A percentile compares a stretch with the other conserved stretches of the same genome.
These are phyloP conservation scores for Mortierella sp. DNA, from an alignment of 371 early-diverging fungal species.

Conservation along the genomic window DNA sequence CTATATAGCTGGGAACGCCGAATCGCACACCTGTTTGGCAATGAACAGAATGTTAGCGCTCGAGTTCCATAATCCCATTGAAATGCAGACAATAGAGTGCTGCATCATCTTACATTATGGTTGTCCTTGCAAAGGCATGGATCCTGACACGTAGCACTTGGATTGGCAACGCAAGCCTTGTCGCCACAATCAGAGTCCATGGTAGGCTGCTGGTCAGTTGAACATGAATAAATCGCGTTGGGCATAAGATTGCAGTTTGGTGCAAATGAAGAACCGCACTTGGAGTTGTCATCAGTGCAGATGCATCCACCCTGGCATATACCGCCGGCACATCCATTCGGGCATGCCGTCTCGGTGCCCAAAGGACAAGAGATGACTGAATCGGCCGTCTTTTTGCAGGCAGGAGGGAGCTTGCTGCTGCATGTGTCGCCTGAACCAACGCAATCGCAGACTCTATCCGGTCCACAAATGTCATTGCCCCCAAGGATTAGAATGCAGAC, in stretches of 20 bases:
- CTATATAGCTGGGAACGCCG: too few species aligned
- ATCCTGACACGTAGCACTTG: constrained; percentile 3
- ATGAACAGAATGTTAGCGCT: too few species aligned
- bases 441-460: too few species aligned
- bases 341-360: background rate
- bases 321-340: background rate
- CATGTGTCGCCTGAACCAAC: too few species aligned
- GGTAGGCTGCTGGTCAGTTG: background rate
- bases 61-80: too few species aligned
- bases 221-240: constrained; percentile 9
- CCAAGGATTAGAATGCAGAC: too few species aligned
- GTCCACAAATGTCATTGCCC: too few species aligned
- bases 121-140: constrained; percentile 14
- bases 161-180: constrained; percentile 3
- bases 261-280: constrained; percentile 12
- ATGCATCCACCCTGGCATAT: background rate
- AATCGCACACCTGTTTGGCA: too few species aligned
- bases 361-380: background rate
- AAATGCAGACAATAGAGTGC: too few species aligned
- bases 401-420: too few species aligned
- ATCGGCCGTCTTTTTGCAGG: too few species aligned
- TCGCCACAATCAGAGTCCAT: background rate
- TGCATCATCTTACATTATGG: constrained; percentile 5
- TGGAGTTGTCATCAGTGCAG: background rate
- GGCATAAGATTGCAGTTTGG: constrained; percentile 3